Percentiles rank a stretch among this genome's conserved stretches.
Conservation (phyloP, 1,284 basidiomycete genomes). For the Ceratobasidium sp. region DNA sequence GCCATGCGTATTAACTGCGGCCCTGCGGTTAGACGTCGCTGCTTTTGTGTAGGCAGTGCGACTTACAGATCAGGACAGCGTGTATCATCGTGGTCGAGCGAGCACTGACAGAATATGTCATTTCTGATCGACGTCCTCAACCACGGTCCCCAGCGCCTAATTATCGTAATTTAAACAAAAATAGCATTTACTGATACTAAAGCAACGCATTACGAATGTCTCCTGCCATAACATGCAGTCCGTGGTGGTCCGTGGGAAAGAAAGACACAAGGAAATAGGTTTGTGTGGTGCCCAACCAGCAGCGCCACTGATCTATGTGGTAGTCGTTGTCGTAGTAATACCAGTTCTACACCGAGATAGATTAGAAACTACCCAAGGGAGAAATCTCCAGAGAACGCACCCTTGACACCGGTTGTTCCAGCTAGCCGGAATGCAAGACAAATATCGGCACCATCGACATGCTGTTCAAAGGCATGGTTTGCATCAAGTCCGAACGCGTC, state of each 20-base stretch:
- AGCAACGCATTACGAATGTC: constrained; percentile 2
- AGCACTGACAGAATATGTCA: constrained; percentile 20
- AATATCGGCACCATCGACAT: constrained; percentile 89
- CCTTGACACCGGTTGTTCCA: constrained; percentile 85
- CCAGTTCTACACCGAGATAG: constrained; percentile 32
- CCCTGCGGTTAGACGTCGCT: constrained; percentile 23
- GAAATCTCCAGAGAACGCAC: constrained; percentile 49
- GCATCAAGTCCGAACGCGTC: neutral
- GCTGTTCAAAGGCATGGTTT: constrained; percentile 60
- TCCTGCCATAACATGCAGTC: constrained; percentile 5
- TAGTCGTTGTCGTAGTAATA: constrained; percentile 37
- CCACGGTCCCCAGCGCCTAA: constrained; percentile 31
- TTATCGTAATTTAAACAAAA: constrained; percentile 9
- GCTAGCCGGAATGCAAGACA: constrained; percentile 86
- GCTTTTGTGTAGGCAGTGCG: constrained; percentile 47
- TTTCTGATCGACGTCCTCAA: constrained; percentile 17
- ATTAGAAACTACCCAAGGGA: neutral
- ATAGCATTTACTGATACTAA: constrained; percentile 14
- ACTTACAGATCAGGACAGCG: constrained; percentile 80
- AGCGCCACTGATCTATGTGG: neutral
- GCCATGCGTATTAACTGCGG: constrained; percentile 85
- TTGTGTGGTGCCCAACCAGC: too few relatives aligned
- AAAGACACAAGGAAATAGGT: neutral
- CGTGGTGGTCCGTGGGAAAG: constrained; percentile 22
- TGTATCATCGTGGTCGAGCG: constrained; percentile 69